phyloP scores from a whole-genome alignment of 1,139 yeast genomes.

The Suhomyces ambrosiae region DNA sequence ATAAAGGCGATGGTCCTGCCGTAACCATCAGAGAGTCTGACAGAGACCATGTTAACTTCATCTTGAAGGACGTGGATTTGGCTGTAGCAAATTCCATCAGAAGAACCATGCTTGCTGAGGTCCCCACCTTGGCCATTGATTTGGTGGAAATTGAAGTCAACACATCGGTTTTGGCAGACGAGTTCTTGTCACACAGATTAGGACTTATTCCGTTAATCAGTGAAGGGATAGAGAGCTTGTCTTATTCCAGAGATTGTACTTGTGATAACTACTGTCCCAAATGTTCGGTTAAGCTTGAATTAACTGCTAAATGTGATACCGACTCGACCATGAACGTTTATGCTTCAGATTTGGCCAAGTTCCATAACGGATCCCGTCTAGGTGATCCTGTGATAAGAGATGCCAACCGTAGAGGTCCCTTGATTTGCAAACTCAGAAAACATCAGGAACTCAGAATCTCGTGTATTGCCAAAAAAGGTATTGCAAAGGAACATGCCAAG shows the following conservation, averaged over 20 bases:
- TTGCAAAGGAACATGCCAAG: slow-evolving; percentile 97
- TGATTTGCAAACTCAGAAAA: slow-evolving; percentile 86
- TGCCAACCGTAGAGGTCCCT: slow-evolving; percentile 74
- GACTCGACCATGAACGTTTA: slow-evolving; percentile 90
- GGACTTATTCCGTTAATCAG: slow-evolving; percentile 90
- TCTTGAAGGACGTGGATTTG: slow-evolving; percentile 82
- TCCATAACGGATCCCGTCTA: slow-evolving; percentile 49
- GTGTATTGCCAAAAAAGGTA: slow-evolving; percentile 97
- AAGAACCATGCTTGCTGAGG: slow-evolving; percentile 91
- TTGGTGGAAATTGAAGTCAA: slow-evolving; percentile 91
- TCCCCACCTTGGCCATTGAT: slow-evolving; percentile 94
- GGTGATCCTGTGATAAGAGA: slow-evolving; percentile 90
- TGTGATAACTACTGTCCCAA: slow-evolving; percentile 97
- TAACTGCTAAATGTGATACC: slow-evolving; percentile 85
- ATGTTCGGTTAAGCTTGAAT: slow-evolving; percentile 84
- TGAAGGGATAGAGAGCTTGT: slow-evolving; percentile 74
- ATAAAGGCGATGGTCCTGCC: slow-evolving; percentile 57
- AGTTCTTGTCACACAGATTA: slow-evolving; percentile 87
- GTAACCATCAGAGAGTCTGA: slow-evolving; percentile 88
- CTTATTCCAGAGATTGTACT: slow-evolving; percentile 91
- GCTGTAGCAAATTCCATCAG: slow-evolving; percentile 92
- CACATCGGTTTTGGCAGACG: slow-evolving; percentile 95
- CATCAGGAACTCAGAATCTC: slow-evolving; percentile 88
- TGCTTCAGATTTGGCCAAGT: slow-evolving; percentile 75
- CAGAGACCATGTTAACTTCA: slow-evolving; percentile 86